phyloP scores from a whole-genome alignment of 83 land plant species.

The Isoetes engelmannii region DNA sequence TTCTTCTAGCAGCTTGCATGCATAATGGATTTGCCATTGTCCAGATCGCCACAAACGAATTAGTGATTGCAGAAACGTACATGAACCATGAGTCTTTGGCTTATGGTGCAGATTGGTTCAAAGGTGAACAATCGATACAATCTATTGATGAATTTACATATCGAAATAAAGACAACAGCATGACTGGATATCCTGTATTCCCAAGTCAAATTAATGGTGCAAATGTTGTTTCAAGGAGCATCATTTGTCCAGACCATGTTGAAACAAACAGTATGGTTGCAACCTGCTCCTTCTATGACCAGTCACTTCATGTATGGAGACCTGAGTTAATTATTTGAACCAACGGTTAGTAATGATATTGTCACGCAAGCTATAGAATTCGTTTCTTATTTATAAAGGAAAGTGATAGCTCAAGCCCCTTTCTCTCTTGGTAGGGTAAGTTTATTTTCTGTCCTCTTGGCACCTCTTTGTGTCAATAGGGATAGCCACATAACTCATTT shows the following conservation, averaged over 20 bases:
- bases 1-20: conserved; percentile 89
- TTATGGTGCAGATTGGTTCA: conserved; percentile 90
- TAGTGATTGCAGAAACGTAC: conserved; percentile 49
- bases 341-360: conserved; percentile 5
- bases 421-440: conserved; percentile 1
- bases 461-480: not conserved
- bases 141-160: not conserved
- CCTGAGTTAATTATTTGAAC: conserved; percentile 22
- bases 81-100: conserved; percentile 72
- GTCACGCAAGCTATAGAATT: not conserved
- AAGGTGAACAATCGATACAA: conserved; percentile 24
- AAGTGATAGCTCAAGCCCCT: not conserved
- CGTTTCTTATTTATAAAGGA: not conserved
- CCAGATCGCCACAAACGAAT: conserved; percentile 18
- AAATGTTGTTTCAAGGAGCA: not conserved
- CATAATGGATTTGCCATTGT: conserved; percentile 88
- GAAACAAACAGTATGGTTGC: conserved; percentile 41
- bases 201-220: not conserved
- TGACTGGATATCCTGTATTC: not conserved
- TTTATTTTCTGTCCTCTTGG: too few species aligned
- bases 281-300: conserved; percentile 94
- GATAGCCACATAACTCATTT: not conserved
- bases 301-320: conserved; percentile 63
- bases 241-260: conserved; percentile 7
- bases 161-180: not conserved